A percentile compares a stretch with the other conserved stretches of the same genome.
Conservation (phyloP, 1,139 yeast species). For the Chernovozyma sophiae-reginae region DNA sequence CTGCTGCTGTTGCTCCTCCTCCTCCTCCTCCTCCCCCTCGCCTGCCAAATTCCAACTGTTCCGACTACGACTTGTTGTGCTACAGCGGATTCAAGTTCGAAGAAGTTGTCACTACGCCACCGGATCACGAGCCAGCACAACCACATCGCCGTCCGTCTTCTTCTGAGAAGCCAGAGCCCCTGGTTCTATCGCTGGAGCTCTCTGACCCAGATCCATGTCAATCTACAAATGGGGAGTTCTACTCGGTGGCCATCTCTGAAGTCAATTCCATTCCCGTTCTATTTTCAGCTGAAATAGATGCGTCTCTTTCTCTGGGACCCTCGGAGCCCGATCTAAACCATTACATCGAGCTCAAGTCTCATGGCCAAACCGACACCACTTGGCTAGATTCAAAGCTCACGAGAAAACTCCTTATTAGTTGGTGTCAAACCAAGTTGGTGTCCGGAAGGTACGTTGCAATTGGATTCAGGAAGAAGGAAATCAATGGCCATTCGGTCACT, state of each 20-base stretch:
- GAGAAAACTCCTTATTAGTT: slow-evolving; percentile 15
- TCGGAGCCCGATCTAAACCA: slow-evolving; percentile 10
- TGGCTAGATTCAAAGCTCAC: slow-evolving; percentile 9
- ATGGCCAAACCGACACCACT: slow-evolving; percentile 8
- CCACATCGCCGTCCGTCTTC: no score
- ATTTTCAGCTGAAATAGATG: slow-evolving; percentile 25
- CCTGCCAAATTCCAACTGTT: no score
- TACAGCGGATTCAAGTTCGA: slow-evolving; percentile 24
- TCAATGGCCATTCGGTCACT: slow-evolving; percentile 9
- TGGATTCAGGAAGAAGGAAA: slow-evolving; percentile 15
- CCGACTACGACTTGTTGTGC: slow-evolving; percentile 9
- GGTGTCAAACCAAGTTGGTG: slow-evolving; percentile 22
- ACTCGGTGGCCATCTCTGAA: slow-evolving; percentile 15
- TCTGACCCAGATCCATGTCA: no score
- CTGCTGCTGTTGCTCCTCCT: no score
- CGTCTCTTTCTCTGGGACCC: no score
- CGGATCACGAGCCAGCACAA: not conserved
- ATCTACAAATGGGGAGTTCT: no score
- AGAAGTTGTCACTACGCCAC: slow-evolving; percentile 13
- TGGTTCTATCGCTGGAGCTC: no score
- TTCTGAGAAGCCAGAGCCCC: no score
- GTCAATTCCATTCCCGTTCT: slow-evolving; percentile 12
- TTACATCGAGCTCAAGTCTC: slow-evolving; percentile 24
- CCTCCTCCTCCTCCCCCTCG: no score
- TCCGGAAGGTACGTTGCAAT: slow-evolving; percentile 15